Evolutionary conservation across 768 basidiomycete genomes (phyloP), one percentile per base, ranked within the genome.

Genomic region (Suillus variegatus): DNA sequence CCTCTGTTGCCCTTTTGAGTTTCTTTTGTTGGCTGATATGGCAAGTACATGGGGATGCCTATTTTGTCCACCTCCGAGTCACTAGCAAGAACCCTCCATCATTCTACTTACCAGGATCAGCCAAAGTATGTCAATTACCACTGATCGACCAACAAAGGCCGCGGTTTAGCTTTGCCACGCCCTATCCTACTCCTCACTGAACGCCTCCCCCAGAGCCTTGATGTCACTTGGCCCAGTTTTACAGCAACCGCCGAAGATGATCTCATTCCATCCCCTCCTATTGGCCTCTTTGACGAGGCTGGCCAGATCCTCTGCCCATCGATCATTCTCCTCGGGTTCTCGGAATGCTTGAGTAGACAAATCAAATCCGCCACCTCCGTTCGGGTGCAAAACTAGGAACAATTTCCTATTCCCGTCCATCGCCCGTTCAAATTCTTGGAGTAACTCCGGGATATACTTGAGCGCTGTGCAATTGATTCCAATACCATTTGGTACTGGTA

Each of bases 381-480:
- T 91, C 6, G 93, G 92, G 70, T 93, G 91, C 28, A 94, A 67
- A 6, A 92, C 82, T 12, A 94, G 77, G 79, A 74, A 88, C 8
- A 85, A 85, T 67, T 69, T 73, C 60, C 32, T 35, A 60, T 38
- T 56, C 46, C 65, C 61, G n/a, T 61, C 60, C 44, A 68, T 14
- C 55, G 64, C 73, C 6, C 58, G 61, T 14, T 75, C 73, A 71
- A 86, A 82, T 35, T 80, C 75, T 4, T 51, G 66, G 28, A 85
- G 68, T 28, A 89, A 71, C 0, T 57, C 54, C 1, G 78, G 71
- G n/a, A 91, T 66, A 69, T 80, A 77, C 43, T 80, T 74, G 20
- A 84, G 71, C 1, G 76, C 78, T 0, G 91, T 90, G 75, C 92
- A 95, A 73, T 95, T 94, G 68, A 94, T 84, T 0, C 92, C 93